phyloP scores from a whole-genome alignment of 495 filamentous ascomycete species.

The Thermochaetoides thermophila region DNA sequence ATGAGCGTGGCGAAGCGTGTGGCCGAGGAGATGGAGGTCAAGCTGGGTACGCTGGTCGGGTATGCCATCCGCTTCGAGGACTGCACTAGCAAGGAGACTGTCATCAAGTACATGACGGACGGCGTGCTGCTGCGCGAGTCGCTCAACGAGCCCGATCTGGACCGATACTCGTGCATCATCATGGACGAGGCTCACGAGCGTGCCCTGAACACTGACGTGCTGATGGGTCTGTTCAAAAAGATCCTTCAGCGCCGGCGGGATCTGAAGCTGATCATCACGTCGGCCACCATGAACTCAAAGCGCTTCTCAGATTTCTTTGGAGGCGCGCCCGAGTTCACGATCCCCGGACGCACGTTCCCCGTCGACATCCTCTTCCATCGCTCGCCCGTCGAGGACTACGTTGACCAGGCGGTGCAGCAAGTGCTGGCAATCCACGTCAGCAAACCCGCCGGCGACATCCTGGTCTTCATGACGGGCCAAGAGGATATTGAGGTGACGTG shows the following conservation, averaged over 20 bases:
- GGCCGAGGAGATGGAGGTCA: constrained; percentile 98
- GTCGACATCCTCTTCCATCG: constrained; percentile 94
- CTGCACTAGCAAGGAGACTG: constrained; percentile 84
- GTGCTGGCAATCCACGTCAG: constrained; percentile 95
- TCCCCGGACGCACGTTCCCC: constrained; percentile 92
- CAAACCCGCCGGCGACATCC: constrained; percentile 79
- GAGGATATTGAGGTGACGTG: constrained; percentile 98
- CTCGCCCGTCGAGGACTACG: constrained; percentile 93
- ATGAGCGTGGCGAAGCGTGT: constrained; percentile 99
- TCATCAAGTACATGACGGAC: constrained; percentile 99
- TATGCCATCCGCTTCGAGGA: constrained; percentile 99
- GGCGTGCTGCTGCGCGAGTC: constrained; percentile 91
- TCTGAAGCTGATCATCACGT: constrained; percentile 93
- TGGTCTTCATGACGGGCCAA: constrained; percentile 99
- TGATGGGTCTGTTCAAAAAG: constrained; percentile 97
- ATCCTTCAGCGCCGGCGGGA: constrained; percentile 81
- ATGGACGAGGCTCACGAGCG: constrained; percentile 99
- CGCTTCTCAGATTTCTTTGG: constrained; percentile 93
- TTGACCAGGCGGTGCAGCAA: constrained; percentile 93
- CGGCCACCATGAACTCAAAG: constrained; percentile 96
- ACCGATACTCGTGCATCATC: constrained; percentile 95
- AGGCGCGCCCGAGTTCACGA: constrained; percentile 94
- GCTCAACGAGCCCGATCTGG: constrained; percentile 78
- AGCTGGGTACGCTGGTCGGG: constrained; percentile 73
- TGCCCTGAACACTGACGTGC: constrained; percentile 89